phyloP scores from a whole-genome alignment of 257 asterid species.

The Gentiana dahurica region DNA sequence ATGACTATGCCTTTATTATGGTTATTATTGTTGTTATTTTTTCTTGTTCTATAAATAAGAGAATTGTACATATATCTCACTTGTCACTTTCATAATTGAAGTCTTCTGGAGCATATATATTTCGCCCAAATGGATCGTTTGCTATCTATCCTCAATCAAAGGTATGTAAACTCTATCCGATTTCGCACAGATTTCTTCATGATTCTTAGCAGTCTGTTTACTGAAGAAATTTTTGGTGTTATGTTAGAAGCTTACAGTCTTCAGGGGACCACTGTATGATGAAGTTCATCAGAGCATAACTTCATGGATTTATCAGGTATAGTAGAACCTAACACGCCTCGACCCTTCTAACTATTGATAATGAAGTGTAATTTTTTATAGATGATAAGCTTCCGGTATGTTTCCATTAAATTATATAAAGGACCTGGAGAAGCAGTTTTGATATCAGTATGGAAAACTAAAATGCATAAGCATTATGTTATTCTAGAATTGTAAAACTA shows the following conservation, averaged over 20 bases:
- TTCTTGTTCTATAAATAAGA: neutral
- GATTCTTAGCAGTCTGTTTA: neutral
- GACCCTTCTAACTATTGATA: no score
- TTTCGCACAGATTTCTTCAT: slow-evolving; percentile 1
- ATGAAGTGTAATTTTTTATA: no score
- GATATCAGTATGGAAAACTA: no score
- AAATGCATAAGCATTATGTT: no score
- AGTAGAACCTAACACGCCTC: no score
- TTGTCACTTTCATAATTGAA: slow-evolving; percentile 15
- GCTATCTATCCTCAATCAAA: slow-evolving; percentile 30
- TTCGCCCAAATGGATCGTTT: slow-evolving; percentile 71
- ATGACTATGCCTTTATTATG: no score
- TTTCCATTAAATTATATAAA: no score
- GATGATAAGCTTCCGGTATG: no score
- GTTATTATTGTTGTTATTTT: neutral
- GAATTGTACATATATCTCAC: neutral
- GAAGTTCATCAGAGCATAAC: slow-evolving; percentile 79
- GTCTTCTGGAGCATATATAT: slow-evolving; percentile 89
- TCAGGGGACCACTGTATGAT: slow-evolving; percentile 65
- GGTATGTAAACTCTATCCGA: slow-evolving; percentile 28
- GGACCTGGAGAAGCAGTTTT: no score
- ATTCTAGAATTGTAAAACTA: no score
- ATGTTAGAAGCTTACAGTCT: slow-evolving; percentile 49
- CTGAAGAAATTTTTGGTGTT: neutral
- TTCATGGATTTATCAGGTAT: slow-evolving; percentile 87